Percentiles rank a stretch among this genome's conserved stretches.
Evolutionary conservation across 2,329 filamentous ascomycete species (phyloP).

Genomic region (Cladosporium phlei): DNA sequence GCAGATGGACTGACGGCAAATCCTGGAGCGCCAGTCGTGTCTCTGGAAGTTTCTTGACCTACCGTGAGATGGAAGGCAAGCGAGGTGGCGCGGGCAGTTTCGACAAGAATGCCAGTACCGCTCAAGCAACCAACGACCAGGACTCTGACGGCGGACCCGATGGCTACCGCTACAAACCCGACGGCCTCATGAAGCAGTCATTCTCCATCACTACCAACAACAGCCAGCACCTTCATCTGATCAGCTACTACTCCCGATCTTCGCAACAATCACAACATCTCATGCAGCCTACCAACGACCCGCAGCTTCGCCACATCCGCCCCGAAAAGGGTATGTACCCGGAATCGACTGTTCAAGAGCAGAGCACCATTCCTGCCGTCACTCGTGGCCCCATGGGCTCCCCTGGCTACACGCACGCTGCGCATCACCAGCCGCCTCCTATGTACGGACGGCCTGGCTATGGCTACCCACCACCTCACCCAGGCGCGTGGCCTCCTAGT

Average conservation of each 20-base stretch:
- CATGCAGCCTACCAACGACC: constrained; percentile 76
- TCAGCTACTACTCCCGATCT: constrained; percentile 90
- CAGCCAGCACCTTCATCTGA: constrained; percentile 89
- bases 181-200: constrained; percentile 98
- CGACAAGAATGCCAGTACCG: constrained; percentile 54
- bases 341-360: constrained; percentile 86
- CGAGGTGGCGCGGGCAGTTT: constrained; percentile 72
- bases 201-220: constrained; percentile 95
- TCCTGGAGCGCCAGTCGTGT: constrained; percentile 98
- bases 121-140: constrained; percentile 83
- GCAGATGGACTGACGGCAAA: constrained; percentile 97
- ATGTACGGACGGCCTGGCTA: constrained; percentile 39
- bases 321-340: constrained; percentile 95
- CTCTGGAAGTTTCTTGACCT: constrained; percentile 94
- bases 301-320: constrained; percentile 71
- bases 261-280: constrained; percentile 68
- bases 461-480: constrained; percentile 30
- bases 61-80: constrained; percentile 98
- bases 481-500: constrained; percentile 39
- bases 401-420: constrained; percentile 51
- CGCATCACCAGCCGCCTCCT: constrained; percentile 37
- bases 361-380: constrained; percentile 72
- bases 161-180: constrained; percentile 89
- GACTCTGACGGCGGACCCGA: constrained; percentile 73
- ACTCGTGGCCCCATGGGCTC: constrained; percentile 67